Evolutionary conservation across 108 stramenopile species (phyloP), one percentile per base, ranked within the genome.

Genomic region (Cyclotella sp.): DNA sequence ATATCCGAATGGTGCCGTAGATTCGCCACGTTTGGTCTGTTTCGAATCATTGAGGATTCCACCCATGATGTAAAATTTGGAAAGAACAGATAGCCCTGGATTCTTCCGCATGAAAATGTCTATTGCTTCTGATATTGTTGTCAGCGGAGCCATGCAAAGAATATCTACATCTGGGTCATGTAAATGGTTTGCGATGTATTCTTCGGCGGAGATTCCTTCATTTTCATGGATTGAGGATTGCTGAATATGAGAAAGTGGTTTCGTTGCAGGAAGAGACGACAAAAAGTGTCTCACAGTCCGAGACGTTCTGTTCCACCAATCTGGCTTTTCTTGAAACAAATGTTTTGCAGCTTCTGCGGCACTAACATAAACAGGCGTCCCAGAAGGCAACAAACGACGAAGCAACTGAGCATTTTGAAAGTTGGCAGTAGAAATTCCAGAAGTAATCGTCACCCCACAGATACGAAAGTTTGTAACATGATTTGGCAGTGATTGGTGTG

Each of bases 1-100:
- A 65, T 71, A 78, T 14, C 71, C 70, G 46, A 64, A 79, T 14
- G 78, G 78, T 39, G 78, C 69, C 44, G 78, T 79, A n/a, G 78
- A 79, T 49, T 79, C 57, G 3, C 63, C 78, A 47, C 78, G 62
- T 67, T 72, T 55, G 3, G 78, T 79, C 42, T 18, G 19, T 11
- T 42, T 45, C 14, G 78, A 79, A 72, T 79, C 70, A 51, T 45
- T 63, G 43, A 39, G 70, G 30, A 79, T 71, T 45, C 78, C 78
- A 22, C 78, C 78, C 78, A 79, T 79, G 62, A 79, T 58, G 70
- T 28, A 72, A 54, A 79, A 66, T 19, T 52, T 41, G 0, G 78
- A 57, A 24, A n/a, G 43, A 26, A 62, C 9, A 27, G 74, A 34
- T 9, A 1, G 9, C 9, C 26, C 3, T 65, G 74, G 74, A 15